Evolutionary conservation across 805 yeast genomes (phyloP), one percentile per base, ranked within the genome.

Genomic region (Wickerhamomyces alni): DNA sequence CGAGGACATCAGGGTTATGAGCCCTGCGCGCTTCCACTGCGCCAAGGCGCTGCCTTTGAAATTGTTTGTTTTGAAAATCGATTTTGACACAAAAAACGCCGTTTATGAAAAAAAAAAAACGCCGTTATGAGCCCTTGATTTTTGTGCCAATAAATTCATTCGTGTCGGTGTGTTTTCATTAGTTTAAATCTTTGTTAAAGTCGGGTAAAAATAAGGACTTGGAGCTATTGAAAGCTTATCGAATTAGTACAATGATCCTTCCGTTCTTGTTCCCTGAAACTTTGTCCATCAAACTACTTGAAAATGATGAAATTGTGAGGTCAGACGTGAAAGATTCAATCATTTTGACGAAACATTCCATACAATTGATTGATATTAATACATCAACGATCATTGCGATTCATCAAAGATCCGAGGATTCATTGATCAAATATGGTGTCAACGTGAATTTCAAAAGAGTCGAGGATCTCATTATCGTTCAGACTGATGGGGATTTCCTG

Each of bases 21-120:
- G 94, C 94, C 93, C 93, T 82, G 91, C 91, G 89, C 93, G 93
- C 91, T 84, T 83, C 93, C 93, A 81, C 93, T 84, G 91, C 93
- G 91, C 91, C 91, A 84, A 88, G 83, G 83, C 88, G 93, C 93
- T 83, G 10, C 15, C 24, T 15, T 12, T 30, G 12, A 8, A 11
- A 26, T n/a, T n/a, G n/a, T n/a, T n/a, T n/a, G n/a, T n/a, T n/a
- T n/a, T n/a, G n/a, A n/a, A n/a, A n/a, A n/a, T n/a, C n/a, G n/a
- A n/a, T n/a, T n/a, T n/a, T n/a, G n/a, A n/a, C n/a, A n/a, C n/a
- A n/a, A n/a, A n/a, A n/a, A n/a, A n/a, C n/a, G n/a, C n/a, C n/a
- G n/a, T n/a, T n/a, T n/a, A n/a, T n/a, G n/a, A n/a, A n/a, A n/a
- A n/a, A n/a, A n/a, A n/a, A n/a, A n/a, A n/a, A n/a, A n/a, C n/a